Base-by-base conservation (phyloP, 495 filamentous ascomycete species). In the Aspergillus avenaceus region DNA sequence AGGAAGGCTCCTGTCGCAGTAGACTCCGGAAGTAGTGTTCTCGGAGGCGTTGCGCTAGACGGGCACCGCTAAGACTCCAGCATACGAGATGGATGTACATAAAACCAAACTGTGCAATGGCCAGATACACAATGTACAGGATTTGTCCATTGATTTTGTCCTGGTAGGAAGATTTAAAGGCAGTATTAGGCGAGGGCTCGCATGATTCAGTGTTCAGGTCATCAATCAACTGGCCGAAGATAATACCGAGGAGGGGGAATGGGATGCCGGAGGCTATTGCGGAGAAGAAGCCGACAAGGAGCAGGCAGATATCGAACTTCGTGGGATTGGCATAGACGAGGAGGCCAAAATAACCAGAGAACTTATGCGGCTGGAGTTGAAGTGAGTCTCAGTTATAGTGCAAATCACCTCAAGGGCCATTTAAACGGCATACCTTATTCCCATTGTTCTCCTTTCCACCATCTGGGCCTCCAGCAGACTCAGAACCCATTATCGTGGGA, bases 211-310 rank as follows among this genome's bases (percentile, higher is more conserved):
- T 66, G 61, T 87, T 86, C 52, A 88, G 73, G 55, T 81, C 73
- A 66, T 88, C 79, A 49, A 88, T 71, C 5, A 88, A 72, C 63
- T 85, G 65, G 46, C 84, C 84, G 53, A 87, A 88, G 26, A 87
- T 60, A 49, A 88, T 81, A 19, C 79, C 83, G 29, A 87, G 80
- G 21, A 87, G 65, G 12, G 84, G 84, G 44, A 87, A 85, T 11
- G 84, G 85, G 1, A 85, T 79, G 45, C 84, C 84, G 12, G 85
- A 79, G 12, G 74, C 83, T 23, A 84, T 76, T 26, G 84, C 74
- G 34, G 71, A 63, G 9, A 81, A 24, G 41, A 78, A 61, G 26
- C 80, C 84, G 7, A 69, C 55, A n/a, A 63, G 14, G 16, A 86
- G 67, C 38, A 80, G 61, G 32, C 65, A 49, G 14, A 75, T 44